A percentile compares a stretch with the other conserved stretches of the same genome.
These are phyloP conservation scores for Monosporascus ibericus DNA, from an alignment of 2,329 filamentous ascomycete species.

Conservation along the genomic window DNA sequence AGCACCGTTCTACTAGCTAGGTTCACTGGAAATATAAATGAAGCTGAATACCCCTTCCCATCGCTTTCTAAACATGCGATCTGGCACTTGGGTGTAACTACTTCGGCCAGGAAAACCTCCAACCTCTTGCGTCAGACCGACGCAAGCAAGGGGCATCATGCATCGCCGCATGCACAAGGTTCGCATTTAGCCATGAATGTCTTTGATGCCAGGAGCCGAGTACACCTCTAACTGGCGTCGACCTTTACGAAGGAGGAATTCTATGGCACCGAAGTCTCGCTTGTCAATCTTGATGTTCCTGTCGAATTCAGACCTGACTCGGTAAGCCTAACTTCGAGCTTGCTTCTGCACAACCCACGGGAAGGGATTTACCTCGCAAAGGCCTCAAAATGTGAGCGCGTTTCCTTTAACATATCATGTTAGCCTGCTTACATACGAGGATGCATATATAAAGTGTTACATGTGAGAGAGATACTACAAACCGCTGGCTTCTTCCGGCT, in stretches of 20 bases:
- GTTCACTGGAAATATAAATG: background rate
- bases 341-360: too few relatives aligned
- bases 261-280: conserved; percentile 80
- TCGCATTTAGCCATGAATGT: conserved; percentile 41
- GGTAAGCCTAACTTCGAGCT: too few relatives aligned
- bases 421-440: background rate
- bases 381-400: conserved; percentile 54
- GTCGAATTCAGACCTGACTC: conserved; percentile 64
- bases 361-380: conserved; percentile 53
- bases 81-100: background rate
- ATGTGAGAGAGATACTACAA: conserved; percentile 21
- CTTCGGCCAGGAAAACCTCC: background rate
- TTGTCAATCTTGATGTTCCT: conserved; percentile 65
- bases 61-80: background rate
- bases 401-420: conserved; percentile 34
- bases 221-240: conserved; percentile 76
- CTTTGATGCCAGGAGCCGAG: conserved; percentile 72
- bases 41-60: background rate
- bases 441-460: conserved; percentile 4
- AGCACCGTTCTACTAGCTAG: too few relatives aligned
- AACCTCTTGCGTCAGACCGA: too few relatives aligned
- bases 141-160: too few relatives aligned
- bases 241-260: conserved; percentile 79
- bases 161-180: too few relatives aligned
- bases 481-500: conserved; percentile 75